phyloP scores from a whole-genome alignment of 2,329 filamentous ascomycete genomes.

The Nannizzia gypsea region DNA sequence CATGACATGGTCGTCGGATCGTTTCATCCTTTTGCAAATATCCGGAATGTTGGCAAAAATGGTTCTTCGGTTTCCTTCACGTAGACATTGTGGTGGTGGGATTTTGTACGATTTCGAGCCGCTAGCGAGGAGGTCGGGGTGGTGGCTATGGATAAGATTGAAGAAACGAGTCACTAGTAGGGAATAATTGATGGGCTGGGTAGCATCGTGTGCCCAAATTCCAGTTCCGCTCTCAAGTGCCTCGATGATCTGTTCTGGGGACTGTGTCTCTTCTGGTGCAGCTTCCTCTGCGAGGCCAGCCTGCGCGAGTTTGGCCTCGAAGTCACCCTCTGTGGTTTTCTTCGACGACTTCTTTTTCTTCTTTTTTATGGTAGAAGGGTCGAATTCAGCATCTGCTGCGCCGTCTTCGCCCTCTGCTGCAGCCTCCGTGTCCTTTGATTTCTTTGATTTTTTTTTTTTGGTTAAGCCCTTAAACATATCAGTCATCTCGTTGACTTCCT shows the following conservation, averaged over 20 bases:
- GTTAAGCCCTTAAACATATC: constrained; percentile 57
- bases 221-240: constrained; percentile 81
- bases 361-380: constrained; percentile 62
- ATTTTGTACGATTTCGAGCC: constrained; percentile 98
- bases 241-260: constrained; percentile 45
- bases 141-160: constrained; percentile 83
- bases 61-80: constrained; percentile 99
- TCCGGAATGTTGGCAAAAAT: constrained; percentile 99
- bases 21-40: constrained; percentile 99
- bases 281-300: constrained; percentile 49
- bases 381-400: constrained; percentile 49
- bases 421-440: constrained; percentile 45
- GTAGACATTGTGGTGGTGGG: constrained; percentile 91
- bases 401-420: constrained; percentile 41
- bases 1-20: constrained; percentile 93
- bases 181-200: constrained; percentile 67
- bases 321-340: constrained; percentile 49
- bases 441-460: constrained; percentile 61
- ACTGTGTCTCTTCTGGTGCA: constrained; percentile 44
- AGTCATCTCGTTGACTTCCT: constrained; percentile 53
- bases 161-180: constrained; percentile 87
- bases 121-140: constrained; percentile 84
- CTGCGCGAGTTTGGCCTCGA: constrained; percentile 54
- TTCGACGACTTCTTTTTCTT: constrained; percentile 63
- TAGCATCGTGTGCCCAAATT: constrained; percentile 76